Conservation (phyloP, 495 filamentous ascomycete genomes). For the Talaromyces trachyspermus region DNA sequence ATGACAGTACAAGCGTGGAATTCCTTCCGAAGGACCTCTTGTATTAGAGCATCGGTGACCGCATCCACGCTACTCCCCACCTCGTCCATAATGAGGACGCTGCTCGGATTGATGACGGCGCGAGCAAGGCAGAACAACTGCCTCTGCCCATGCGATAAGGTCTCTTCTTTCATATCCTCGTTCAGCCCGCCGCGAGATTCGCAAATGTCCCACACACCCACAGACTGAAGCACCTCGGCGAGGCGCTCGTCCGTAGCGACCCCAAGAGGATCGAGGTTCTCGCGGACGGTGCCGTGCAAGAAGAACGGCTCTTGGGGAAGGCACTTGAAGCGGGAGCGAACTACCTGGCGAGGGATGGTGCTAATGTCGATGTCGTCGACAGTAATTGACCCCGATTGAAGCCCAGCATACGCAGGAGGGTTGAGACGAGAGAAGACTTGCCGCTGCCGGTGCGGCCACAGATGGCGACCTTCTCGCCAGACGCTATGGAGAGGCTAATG, state of each 20-base stretch:
- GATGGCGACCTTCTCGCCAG: constrained; percentile 53
- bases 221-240: constrained; percentile 76
- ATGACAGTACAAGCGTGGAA: constrained; percentile 70
- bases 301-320: constrained; percentile 96
- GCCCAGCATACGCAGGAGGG: no score
- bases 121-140: constrained; percentile 93
- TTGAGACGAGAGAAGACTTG: constrained; percentile 10
- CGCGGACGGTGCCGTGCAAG: constrained; percentile 89
- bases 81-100: constrained; percentile 82
- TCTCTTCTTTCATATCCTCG: constrained; percentile 51
- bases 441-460: constrained; percentile 34
- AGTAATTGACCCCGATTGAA: constrained; percentile 70
- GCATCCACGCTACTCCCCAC: constrained; percentile 82
- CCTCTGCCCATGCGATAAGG: constrained; percentile 85
- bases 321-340: constrained; percentile 89
- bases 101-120: constrained; percentile 63
- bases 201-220: constrained; percentile 55
- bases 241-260: constrained; percentile 87
- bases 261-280: constrained; percentile 87
- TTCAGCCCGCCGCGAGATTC: constrained; percentile 31
- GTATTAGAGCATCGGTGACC: constrained; percentile 76
- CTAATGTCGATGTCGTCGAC: constrained; percentile 87
- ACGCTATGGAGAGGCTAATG: constrained; percentile 18
- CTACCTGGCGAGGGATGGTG: constrained; percentile 76
- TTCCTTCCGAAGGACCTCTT: constrained; percentile 67